These are phyloP conservation scores for Heliamphora pulchella DNA, from an alignment of 179 eudicot genomes.

Conservation along the genomic window DNA sequence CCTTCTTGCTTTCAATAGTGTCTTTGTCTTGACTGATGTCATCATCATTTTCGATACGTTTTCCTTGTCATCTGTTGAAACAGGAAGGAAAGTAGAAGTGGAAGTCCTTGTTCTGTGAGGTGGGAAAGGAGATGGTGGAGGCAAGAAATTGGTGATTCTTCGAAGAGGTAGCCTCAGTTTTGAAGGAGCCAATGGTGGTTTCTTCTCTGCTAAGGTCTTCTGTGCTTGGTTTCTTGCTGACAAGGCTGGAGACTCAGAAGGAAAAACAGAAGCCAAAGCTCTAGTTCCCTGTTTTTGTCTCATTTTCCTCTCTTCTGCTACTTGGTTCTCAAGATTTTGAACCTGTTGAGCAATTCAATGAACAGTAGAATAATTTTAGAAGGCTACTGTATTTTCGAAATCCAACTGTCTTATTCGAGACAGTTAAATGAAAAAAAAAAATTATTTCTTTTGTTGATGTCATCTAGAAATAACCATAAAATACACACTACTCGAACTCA, in stretches of 20 bases:
- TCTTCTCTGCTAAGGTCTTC: conserved; percentile 36
- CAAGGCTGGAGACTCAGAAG: conserved; percentile 34
- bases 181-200: conserved; percentile 70
- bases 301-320: conserved; percentile 68
- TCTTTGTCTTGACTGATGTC: conserved; percentile 22
- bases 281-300: conserved; percentile 64
- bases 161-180: conserved; percentile 59
- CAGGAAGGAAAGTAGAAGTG: conserved; percentile 23
- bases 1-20: conserved; percentile 47
- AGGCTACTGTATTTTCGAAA: not conserved
- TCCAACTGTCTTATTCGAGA: not conserved
- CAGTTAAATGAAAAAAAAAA: not conserved
- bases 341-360: conserved; percentile 36
- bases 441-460: not conserved
- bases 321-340: conserved; percentile 73
- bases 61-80: conserved; percentile 8
- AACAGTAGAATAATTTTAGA: not conserved
- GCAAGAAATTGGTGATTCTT: conserved; percentile 55
- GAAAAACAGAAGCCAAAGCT: conserved; percentile 42
- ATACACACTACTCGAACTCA: not conserved
- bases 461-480: not conserved
- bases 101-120: conserved; percentile 27
- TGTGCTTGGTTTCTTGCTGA: conserved; percentile 28
- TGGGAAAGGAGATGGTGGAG: conserved; percentile 43
- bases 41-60: conserved; percentile 17